Evolutionary conservation across 371 early-diverging fungal genomes (phyloP).

Genomic region (Blyttiomyces sp.): DNA sequence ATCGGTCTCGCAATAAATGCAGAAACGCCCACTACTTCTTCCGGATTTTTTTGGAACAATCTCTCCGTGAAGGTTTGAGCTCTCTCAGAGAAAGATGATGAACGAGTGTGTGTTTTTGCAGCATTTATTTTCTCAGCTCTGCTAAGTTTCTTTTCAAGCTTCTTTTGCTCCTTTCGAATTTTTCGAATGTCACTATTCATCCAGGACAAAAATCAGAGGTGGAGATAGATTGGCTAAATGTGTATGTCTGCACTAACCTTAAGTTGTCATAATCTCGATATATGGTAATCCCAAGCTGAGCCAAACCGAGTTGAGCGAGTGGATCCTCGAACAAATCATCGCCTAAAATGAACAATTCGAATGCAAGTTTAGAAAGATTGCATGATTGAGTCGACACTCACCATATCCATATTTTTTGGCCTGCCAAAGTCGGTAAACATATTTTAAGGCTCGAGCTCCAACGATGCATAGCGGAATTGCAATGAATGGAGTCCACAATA

Average conservation of each 20-base stretch:
- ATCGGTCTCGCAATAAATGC: constrained; percentile 24
- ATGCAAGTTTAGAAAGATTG: neutral
- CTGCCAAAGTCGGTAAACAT: constrained; percentile 38
- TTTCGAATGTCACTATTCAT: constrained; percentile 43
- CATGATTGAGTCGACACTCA: constrained; percentile 1
- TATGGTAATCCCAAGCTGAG: constrained; percentile 32
- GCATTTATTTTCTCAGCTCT: neutral
- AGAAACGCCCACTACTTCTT: constrained; percentile 8
- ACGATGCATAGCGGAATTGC: constrained; percentile 39
- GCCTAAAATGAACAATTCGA: constrained; percentile 12
- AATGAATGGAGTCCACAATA: constrained; percentile 43
- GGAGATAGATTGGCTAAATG: no score
- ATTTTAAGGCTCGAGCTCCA: constrained; percentile 35
- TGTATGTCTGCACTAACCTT: no score
- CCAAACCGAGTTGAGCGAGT: constrained; percentile 35
- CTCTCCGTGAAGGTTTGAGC: neutral
- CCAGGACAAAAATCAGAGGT: no score
- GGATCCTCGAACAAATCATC: constrained; percentile 47
- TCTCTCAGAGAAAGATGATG: neutral
- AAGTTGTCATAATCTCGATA: constrained; percentile 39
- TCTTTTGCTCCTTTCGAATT: constrained; percentile 42
- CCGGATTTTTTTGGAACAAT: neutral
- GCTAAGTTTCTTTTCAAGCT: constrained; percentile 11
- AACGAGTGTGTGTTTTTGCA: neutral
- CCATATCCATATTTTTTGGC: constrained; percentile 42